Evolutionary conservation across 306 rosid genomes (phyloP), one percentile per base, ranked within the genome.

Genomic region (Prunus dulcis): DNA sequence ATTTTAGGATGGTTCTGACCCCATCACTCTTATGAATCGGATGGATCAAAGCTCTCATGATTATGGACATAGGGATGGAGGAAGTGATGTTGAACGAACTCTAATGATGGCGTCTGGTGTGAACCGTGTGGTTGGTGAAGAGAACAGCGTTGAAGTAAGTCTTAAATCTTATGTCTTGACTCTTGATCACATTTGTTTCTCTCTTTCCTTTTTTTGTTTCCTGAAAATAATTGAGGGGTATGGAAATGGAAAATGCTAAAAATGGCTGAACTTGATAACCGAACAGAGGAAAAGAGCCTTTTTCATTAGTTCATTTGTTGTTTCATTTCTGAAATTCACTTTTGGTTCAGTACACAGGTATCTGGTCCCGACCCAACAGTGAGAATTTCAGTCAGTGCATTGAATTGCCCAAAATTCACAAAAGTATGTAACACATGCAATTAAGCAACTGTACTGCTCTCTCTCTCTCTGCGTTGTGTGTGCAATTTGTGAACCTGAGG

Each of bases 371-470:
- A 80, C 90, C 91, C 57, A 56, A 86, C 89, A 88, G 87, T 41
- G 91, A 86, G 74, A 90, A 92, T 76, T 92, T 88, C 84, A 87
- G 88, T 75, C 91, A 86, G 55, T 95, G 99, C 87, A 87, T 92
- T 38, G 86, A 83, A 63, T 78, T 53, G 62, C 71, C 88, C 38
- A 90, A 66, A 73, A 89, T 67, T 71, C 90, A 76, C 65, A 95
- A 86, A 90, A 83, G 96, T 92, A 85, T 61, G 96, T 71, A 55
- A 64, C 51, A 25, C 55, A 30, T 52, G 13, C 53, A 32, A 43
- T 68, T 75, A 77, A 20, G 55, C 56, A 67, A 68, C 71, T 69
- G n/a, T 22, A 76, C 46, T 23, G 20, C 27, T 79, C 67, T 86
- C 78, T 67, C 20, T 85, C 78, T 62, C 38, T 71, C 34, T 45